These are phyloP conservation scores for Plasmodium inui DNA, from an alignment of 169 alveolate genomes.

Conservation along the genomic window DNA sequence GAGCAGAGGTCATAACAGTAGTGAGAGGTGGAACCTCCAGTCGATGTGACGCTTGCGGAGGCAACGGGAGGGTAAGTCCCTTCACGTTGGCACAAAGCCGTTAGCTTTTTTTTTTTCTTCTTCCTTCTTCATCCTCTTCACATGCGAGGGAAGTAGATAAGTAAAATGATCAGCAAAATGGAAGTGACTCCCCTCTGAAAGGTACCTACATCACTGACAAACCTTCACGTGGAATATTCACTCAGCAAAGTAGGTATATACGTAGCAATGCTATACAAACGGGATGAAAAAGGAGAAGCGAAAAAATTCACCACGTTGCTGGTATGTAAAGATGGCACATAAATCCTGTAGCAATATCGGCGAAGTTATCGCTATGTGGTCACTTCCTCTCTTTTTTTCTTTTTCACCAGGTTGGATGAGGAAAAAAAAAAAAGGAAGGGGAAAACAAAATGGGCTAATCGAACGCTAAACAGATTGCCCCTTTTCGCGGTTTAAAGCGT, in stretches of 20 bases:
- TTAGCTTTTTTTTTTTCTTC: neutral
- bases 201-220: neutral
- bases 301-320: neutral
- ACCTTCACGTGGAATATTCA: neutral
- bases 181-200: neutral
- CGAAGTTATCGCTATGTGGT: neutral
- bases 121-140: neutral
- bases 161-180: neutral
- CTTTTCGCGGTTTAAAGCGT: neutral
- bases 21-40: neutral
- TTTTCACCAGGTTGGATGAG: neutral
- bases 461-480: neutral
- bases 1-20: neutral
- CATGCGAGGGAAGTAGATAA: neutral
- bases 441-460: neutral
- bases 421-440: neutral
- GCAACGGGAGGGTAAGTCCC: neutral
- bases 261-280: neutral
- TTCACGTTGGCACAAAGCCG: neutral
- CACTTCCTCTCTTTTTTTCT: neutral
- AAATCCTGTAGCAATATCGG: neutral
- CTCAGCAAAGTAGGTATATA: neutral
- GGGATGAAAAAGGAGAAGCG: neutral
- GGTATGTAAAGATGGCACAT: neutral
- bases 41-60: too few relatives aligned